Evolutionary conservation across 129 eudicot genomes (phyloP).

Genomic region (Calendula officinalis): DNA sequence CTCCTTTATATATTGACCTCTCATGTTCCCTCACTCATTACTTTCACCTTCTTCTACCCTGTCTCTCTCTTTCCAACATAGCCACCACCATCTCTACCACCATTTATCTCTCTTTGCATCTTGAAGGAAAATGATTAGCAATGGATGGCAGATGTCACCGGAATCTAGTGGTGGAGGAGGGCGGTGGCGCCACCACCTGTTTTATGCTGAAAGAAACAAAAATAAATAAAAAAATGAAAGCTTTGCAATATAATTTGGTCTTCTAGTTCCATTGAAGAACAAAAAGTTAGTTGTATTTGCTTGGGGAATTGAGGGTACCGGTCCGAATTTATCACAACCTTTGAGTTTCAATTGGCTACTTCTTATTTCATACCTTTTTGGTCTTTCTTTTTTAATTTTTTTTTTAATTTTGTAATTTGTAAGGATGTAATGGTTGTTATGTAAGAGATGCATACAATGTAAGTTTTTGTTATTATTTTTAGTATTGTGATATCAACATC

Average conservation of each 20-base stretch:
- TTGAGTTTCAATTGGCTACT: conserved; percentile 4
- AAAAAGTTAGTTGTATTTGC: conserved; percentile 55
- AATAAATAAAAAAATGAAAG: conserved; percentile 23
- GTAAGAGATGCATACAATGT: conserved; percentile 93
- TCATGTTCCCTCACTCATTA: conserved; percentile 46
- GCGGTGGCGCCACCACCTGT: conserved; percentile 16
- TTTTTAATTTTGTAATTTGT: conserved; percentile 4
- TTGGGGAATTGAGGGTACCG: conserved; percentile 99
- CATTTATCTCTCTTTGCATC: neutral
- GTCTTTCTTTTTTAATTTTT: no score
- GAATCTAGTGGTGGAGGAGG: conserved; percentile 7
- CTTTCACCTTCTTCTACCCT: conserved; percentile 32
- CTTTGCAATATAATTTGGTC: conserved; percentile 59
- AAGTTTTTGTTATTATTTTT: conserved; percentile 19
- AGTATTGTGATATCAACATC: neutral
- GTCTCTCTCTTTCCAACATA: conserved; percentile 17
- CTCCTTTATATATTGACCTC: conserved; percentile 66
- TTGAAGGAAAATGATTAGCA: conserved; percentile 27
- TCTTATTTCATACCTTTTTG: conserved; percentile 10
- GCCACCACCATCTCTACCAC: conserved; percentile 18
- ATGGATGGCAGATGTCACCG: conserved; percentile 25
- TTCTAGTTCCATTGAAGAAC: conserved; percentile 47
- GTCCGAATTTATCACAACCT: conserved; percentile 61
- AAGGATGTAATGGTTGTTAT: conserved; percentile 19
- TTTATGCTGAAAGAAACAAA: conserved; percentile 2